Evolutionary conservation across 441 rosid species (phyloP).

Genomic region (Erodium trifolium): DNA sequence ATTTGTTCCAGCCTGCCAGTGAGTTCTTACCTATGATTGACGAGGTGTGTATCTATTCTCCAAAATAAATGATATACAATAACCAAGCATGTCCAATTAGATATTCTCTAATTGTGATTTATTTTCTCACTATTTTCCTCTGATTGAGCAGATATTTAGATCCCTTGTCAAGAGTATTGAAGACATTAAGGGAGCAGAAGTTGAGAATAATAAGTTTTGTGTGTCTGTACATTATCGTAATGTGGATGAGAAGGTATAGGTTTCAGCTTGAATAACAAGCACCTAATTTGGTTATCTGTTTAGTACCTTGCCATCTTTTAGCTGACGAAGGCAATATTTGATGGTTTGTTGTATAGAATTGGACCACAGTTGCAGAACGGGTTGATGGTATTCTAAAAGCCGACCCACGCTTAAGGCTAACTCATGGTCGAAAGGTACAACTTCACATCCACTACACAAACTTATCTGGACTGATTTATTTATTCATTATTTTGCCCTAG

Average conservation of each 20-base stretch:
- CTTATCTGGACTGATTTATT: no score
- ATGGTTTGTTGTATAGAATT: constrained; percentile 31
- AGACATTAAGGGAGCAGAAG: constrained; percentile 62
- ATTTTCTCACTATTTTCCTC: not conserved
- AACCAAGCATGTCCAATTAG: not conserved
- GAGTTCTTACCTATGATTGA: constrained; percentile 25
- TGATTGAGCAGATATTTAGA: constrained; percentile 42
- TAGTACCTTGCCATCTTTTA: not conserved
- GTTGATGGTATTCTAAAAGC: constrained; percentile 49
- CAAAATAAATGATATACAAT: no score
- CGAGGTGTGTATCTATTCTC: constrained; percentile 35
- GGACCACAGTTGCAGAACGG: constrained; percentile 56
- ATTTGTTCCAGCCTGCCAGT: constrained; percentile 87
- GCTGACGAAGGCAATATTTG: no score
- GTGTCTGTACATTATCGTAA: constrained; percentile 91
- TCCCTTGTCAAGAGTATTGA: constrained; percentile 57
- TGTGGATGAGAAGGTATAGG: constrained; percentile 61
- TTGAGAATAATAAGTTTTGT: constrained; percentile 89
- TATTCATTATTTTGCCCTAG: no score
- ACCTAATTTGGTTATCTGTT: not conserved
- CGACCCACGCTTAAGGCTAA: constrained; percentile 61
- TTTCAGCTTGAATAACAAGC: constrained; percentile 9
- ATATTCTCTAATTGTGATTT: constrained; percentile 9
- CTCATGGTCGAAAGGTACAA: constrained; percentile 87
- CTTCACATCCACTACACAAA: constrained; percentile 9